Base-by-base conservation (phyloP, 192 early-diverging fungal genomes). In the Linnemannia schmuckeri region DNA sequence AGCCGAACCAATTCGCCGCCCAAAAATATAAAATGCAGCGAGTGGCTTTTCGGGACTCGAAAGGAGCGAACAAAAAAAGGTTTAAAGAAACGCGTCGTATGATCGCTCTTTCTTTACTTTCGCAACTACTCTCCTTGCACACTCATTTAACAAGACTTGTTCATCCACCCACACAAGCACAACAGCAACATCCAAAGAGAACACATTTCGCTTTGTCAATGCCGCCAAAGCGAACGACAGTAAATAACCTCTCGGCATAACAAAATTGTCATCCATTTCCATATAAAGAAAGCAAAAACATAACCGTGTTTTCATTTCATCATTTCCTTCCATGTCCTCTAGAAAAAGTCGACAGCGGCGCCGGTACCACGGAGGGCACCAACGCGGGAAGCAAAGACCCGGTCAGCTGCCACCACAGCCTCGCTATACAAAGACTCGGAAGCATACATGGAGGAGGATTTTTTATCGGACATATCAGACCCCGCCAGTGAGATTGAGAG, bases 361-460 rank as follows among this genome's bases (percentile, higher is more conserved):
- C 79, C 79, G 6, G 61, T 66, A 30, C 37, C 70, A 38, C 55
- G 84, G 55, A 76, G 66, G 40, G 83, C 70, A 12, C 85, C 85
- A 7, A 41, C 71, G 30, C 49, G 84, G 7, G 41, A 57, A 30
- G 84, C 84, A 66, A 86, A 86, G 40, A 77, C 79, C 30, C 84
- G 84, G 41, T 80, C 84, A 2, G 74, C 75, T 24, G 84, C 75
- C 24, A 86, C 70, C 13, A 86, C 84, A 18, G 75, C 84, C 15
- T 86, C 79, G 12, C 80, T 86, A 75, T 86, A 86, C 71, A 86
- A 86, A 49, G 71, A 86, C 15, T 49, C 84, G 22, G 78, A 70
- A 20, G 71, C 69, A 18, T 86, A 80, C 70, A 10, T 68, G 18
- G 68, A 79, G 8, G 57, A 17, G 4, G 30, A 13, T 6, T 20